Base-by-base conservation (phyloP, 306 rosid genomes). In the Abrus pulchellus region DNA sequence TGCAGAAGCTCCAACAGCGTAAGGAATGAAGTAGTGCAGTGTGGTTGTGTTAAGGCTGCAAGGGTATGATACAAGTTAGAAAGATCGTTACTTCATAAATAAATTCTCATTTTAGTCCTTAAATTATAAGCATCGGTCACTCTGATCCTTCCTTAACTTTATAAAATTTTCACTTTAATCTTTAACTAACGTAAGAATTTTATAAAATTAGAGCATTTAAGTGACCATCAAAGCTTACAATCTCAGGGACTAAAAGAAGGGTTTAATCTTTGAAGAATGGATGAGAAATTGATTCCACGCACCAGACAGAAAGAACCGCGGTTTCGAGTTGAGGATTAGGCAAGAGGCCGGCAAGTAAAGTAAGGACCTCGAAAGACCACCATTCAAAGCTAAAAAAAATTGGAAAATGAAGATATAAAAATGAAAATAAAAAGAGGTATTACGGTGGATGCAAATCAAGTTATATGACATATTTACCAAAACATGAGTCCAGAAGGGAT, bases 361-460 rank as follows among this genome's bases (percentile, higher is more conserved):
- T 77, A 54, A 92, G 89, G 13, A 92, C 47, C 83, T 92, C 97
- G 70, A 81, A 92, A n/a, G 97, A 86, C 93, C 92, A 89, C 91
- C 91, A 90, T 78, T 92, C 93, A 68, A 92, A 86, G 62, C 97
- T 80, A 7, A 7, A 14, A 20, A 66, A 55, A 20, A 63, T 34
- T 3, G 36, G 53, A 62, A 69, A 14, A 13, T 43, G 3, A 40
- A 41, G 9, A n/a, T 7, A 2, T 1, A 34, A 30, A 80, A 30
- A 2, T 48, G 3, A 38, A 40, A 40, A 1, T 1, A 67, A 76
- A 50, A 63, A 68, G 33, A 13, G 12, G 67, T 41, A 11, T 1
- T 30, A 1, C 0, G 6, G 0, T 5, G 29, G 13, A 59, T 59
- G 14, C 66, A 60, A 60, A 60, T 2, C 0, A 36, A 4, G 13